Base-by-base conservation (phyloP, 768 basidiomycete species). In the Trametes punicea region DNA sequence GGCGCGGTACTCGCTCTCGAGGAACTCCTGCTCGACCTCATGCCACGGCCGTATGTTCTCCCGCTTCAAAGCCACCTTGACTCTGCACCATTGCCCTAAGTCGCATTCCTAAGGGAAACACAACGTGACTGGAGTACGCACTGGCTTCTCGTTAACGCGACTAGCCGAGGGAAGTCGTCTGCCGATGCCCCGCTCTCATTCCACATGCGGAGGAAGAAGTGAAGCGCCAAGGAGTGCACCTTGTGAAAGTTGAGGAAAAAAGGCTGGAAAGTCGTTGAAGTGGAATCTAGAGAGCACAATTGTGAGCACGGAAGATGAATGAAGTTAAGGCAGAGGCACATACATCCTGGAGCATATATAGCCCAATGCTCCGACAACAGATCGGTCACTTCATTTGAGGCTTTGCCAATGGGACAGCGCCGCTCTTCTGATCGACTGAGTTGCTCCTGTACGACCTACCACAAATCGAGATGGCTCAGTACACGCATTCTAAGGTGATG, bases 181-280 rank as follows among this genome's bases (percentile, higher is more conserved):
- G 70, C 65, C 3, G 87, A 83, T 1, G 93, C 88, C 11, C 87
- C 85, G 64, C 88, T 90, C 68, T 96, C 93, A 62, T 79, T 81
- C 92, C 91, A 96, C 84, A 96, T 93, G 30, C 90, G 81, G n/a
- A 92, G 73, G 72, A 95, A 95, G 75, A 95, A 94, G 42, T 82
- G 81, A 3, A 86, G 83, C 5, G 88, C 88, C n/a, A 93, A 73
- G 9, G 79, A 75, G 69, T 97, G 93, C 4, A 93, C 85, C 60
- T 80, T 84, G 66, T 81, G 79, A 65, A 94, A 90, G 62, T 90
- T 89, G 60, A 95, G 78, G 72, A 95, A 89, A 73, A 93, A 92
- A 0, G 92, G 92, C 59, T 90, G 85, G 69, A 90, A 93, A 2
- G 83, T 81, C 2, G 88, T 88, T 3, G 88, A 84, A 2, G 89